Conservation (phyloP, 306 rosid genomes). For the Oemleria cerasiformis region DNA sequence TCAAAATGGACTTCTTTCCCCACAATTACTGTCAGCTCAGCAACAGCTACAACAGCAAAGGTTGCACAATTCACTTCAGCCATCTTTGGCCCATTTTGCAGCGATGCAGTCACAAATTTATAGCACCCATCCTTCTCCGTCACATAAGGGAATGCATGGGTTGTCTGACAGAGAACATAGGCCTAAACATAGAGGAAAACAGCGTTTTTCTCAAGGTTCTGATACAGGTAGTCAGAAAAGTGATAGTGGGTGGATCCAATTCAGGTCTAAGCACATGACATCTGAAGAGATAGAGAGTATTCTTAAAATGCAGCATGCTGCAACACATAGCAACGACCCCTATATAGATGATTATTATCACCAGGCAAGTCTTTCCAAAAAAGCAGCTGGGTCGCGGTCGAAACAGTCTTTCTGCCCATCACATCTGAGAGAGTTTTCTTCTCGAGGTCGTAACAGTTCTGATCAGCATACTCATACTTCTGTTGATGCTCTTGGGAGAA, state of each 20-base stretch:
- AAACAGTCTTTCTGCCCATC: conserved; percentile 82
- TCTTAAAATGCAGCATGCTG: conserved; percentile 91
- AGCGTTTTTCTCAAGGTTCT: conserved; percentile 58
- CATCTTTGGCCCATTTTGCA: conserved; percentile 51
- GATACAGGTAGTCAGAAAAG: conserved; percentile 55
- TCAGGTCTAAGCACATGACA: conserved; percentile 80
- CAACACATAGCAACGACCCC: conserved; percentile 95
- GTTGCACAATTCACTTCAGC: conserved; percentile 50
- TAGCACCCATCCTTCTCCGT: conserved; percentile 51
- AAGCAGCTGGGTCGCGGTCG: conserved; percentile 65
- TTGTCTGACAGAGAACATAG: conserved; percentile 85
- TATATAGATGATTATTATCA: conserved; percentile 95
- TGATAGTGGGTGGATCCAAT: conserved; percentile 74
- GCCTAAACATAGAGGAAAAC: conserved; percentile 63
- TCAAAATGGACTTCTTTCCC: conserved; percentile 53
- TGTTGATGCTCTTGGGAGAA: conserved; percentile 90
- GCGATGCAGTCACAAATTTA: conserved; percentile 51
- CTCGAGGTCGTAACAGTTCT: conserved; percentile 63
- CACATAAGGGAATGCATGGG: conserved; percentile 75
- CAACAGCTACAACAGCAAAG: conserved; percentile 49
- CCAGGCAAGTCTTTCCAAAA: conserved; percentile 85
- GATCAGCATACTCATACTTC: conserved; percentile 94
- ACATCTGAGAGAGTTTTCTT: conserved; percentile 84
- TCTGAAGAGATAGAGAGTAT: conserved; percentile 89
- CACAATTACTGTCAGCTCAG: conserved; percentile 51